Evolutionary conservation across 164 flowering plant genomes (phyloP), one percentile per base, ranked within the genome.

Genomic region (Kalanchoe fedtschenkoi): DNA sequence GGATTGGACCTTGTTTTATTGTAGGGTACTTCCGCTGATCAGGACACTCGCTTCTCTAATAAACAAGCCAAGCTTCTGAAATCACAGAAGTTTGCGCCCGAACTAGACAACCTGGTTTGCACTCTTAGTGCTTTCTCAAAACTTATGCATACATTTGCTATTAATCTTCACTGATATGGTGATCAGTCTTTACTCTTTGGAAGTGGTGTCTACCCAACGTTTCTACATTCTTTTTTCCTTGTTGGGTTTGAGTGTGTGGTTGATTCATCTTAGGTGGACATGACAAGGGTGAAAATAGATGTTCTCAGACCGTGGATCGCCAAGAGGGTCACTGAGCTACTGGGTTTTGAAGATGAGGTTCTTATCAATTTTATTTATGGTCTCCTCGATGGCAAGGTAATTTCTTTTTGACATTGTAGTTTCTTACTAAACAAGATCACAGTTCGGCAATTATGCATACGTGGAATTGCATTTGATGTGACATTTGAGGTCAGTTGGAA

Each of bases 21-120:
- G 44, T 56, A 93, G 99, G 99, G 99, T 41, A 95, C 99, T 26
- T 83, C 99, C 4, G 99, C 99, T 8, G 99, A 95, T 65, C 99
- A 95, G 69, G 99, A 95, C 71, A 95, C 99, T 42, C 82, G 97
- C 34, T 95, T 95, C 77, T 95, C 99, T 32, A 95, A 95, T 78
- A 95, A 95, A 80, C 95, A 88, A 67, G 96, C 97, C 21, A 95
- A 95, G 80, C 80, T 95, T 39, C 26, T 95, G 71, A 95, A 95
- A 74, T 81, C 97, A 16, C 96, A 95, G 77, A 95, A 95, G 74
- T 95, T 95, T 38, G 78, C 93, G 34, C 76, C 96, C 4, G 99
- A 91, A 77, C 70, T 95, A 72, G 99, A 95, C 3, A 80, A 88
- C 51, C 73, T 86, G 93, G 99, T 95, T 47, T 57, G 86, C 68